Evolutionary conservation across 78 protist genomes (phyloP).

Genomic region (Polysphondylium violaceum): DNA sequence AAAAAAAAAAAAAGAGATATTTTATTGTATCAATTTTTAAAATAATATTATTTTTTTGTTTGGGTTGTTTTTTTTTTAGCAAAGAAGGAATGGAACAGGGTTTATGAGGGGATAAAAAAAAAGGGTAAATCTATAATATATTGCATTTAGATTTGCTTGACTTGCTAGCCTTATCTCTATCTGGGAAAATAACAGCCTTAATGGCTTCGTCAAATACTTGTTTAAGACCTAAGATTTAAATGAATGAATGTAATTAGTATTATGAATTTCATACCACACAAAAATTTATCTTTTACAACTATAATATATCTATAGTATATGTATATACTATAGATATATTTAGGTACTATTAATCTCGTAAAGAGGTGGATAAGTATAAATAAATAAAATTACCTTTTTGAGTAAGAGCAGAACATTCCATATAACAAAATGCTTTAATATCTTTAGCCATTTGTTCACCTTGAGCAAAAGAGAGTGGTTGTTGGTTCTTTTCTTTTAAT

Average conservation of each 20-base stretch:
- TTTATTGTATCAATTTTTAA: too few species aligned
- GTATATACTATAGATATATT: too few species aligned
- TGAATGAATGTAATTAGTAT: neutral
- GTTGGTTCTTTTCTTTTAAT: constrained; percentile 70
- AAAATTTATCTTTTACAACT: neutral
- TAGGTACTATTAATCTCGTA: too few species aligned
- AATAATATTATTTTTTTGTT: too few species aligned
- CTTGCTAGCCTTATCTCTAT: constrained; percentile 66
- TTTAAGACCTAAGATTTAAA: constrained; percentile 84
- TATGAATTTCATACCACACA: neutral
- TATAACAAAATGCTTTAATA: constrained; percentile 88
- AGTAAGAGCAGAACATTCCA: constrained; percentile 96
- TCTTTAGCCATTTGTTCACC: constrained; percentile 79
- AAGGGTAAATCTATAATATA: constrained; percentile 72
- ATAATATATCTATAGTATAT: too few species aligned
- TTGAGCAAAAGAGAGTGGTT: constrained; percentile 80
- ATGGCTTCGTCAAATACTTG: constrained; percentile 90
- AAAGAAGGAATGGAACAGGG: too few species aligned
- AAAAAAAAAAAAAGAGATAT: too few species aligned
- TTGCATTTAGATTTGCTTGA: constrained; percentile 57
- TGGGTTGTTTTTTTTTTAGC: too few species aligned
- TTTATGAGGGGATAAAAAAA: too few species aligned
- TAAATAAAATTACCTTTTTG: constrained; percentile 80
- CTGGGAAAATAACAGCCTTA: constrained; percentile 85
- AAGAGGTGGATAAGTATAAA: neutral